These are phyloP conservation scores for Halocafeteria seosinensis DNA, from an alignment of 108 stramenopile genomes.

Conservation along the genomic window DNA sequence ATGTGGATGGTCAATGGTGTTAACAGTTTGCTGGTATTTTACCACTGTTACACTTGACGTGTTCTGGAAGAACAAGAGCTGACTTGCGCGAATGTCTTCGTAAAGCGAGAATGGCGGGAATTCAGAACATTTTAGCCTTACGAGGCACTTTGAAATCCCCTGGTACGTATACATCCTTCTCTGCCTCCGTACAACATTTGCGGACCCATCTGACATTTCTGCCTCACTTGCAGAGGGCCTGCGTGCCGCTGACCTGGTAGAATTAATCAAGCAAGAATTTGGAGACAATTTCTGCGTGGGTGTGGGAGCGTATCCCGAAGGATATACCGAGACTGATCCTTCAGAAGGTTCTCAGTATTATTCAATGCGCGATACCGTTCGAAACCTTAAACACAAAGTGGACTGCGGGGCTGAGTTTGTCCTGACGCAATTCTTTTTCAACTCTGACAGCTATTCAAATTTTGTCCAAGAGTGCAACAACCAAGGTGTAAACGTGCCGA, in stretches of 20 bases:
- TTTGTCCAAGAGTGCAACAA: conserved; percentile 56
- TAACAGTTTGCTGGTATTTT: background rate
- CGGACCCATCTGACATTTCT: too few species aligned
- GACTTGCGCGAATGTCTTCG: conserved; percentile 30
- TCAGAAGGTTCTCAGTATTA: too few species aligned
- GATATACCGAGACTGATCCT: too few species aligned
- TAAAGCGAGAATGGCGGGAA: conserved; percentile 32
- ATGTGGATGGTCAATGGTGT: too few species aligned
- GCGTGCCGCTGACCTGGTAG: conserved; percentile 74
- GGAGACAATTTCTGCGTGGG: conserved; percentile 79
- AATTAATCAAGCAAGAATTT: conserved; percentile 57
- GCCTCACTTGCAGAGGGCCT: too few species aligned
- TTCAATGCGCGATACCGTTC: too few species aligned
- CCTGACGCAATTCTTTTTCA: conserved; percentile 81
- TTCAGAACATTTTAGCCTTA: conserved; percentile 8
- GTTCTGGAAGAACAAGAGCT: conserved; percentile 54
- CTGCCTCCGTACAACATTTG: too few species aligned
- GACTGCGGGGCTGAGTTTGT: conserved; percentile 80
- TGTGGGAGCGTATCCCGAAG: conserved; percentile 82
- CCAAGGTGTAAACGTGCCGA: conserved; percentile 56
- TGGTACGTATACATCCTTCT: too few species aligned
- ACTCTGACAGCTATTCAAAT: conserved; percentile 47
- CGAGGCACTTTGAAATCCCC: too few species aligned
- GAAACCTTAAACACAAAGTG: conserved; percentile 75
- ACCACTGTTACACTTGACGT: conserved; percentile 63